These are phyloP conservation scores for Penicillium sp. DNA, from an alignment of 2,329 filamentous ascomycete genomes.

Conservation along the genomic window DNA sequence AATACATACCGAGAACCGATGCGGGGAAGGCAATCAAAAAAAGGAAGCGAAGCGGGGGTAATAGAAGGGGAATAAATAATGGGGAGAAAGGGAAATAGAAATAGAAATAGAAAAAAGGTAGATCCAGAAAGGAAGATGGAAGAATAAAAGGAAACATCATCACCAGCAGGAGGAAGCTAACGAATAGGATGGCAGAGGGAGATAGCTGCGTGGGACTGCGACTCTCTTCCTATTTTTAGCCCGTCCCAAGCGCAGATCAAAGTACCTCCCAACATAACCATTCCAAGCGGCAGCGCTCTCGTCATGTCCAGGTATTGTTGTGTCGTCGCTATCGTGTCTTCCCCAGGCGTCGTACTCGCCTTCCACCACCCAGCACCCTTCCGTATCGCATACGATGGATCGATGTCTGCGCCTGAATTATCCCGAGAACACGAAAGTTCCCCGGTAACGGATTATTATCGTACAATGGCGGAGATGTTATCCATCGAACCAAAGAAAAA, in stretches of 20 bases:
- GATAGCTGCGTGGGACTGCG: not conserved
- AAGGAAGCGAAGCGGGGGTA: slow-evolving; percentile 33
- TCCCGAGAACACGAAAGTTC: slow-evolving; percentile 29
- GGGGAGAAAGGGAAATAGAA: slow-evolving; percentile 36
- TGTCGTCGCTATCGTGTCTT: slow-evolving; percentile 33
- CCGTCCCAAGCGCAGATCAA: not conserved
- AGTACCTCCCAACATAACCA: slow-evolving; percentile 8
- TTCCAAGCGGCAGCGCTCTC: slow-evolving; percentile 19
- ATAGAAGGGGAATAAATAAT: slow-evolving; percentile 15
- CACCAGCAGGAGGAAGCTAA: slow-evolving; percentile 18
- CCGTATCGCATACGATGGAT: slow-evolving; percentile 26
- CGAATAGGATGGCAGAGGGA: slow-evolving; percentile 8
- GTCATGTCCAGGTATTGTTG: slow-evolving; percentile 25
- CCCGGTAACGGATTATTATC: slow-evolving; percentile 48
- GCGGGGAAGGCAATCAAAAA: slow-evolving; percentile 38
- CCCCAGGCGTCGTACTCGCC: slow-evolving; percentile 23
- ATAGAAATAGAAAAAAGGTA: slow-evolving; percentile 33
- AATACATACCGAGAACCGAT: slow-evolving; percentile 30
- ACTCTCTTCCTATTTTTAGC: not conserved
- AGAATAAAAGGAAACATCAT: slow-evolving; percentile 24
- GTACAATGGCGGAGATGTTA: slow-evolving; percentile 44
- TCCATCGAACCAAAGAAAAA: slow-evolving; percentile 36
- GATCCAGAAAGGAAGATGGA: slow-evolving; percentile 9
- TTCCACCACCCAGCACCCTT: slow-evolving; percentile 24
- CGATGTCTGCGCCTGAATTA: slow-evolving; percentile 34